Evolutionary conservation across 78 protist genomes (phyloP).

Genomic region (Isochrysis galbana): DNA sequence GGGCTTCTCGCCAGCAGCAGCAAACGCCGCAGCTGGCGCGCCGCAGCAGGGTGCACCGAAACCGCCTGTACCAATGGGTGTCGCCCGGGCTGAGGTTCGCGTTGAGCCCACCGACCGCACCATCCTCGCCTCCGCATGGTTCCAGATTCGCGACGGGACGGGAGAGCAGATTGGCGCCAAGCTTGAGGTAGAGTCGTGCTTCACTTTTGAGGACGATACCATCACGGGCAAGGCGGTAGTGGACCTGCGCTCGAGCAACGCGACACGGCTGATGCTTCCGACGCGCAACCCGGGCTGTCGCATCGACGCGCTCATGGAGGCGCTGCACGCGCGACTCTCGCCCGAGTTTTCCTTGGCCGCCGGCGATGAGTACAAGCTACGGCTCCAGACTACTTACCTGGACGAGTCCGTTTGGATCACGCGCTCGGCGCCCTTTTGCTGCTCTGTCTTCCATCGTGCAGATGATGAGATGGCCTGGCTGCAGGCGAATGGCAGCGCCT

Average conservation of each 20-base stretch:
- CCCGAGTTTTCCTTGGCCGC: neutral
- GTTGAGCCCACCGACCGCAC: neutral
- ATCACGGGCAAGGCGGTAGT: neutral
- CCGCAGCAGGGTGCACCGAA: neutral
- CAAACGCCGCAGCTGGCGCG: neutral
- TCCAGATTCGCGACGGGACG: neutral
- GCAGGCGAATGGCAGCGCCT: too few species aligned
- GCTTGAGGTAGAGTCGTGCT: neutral
- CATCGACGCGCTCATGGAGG: neutral
- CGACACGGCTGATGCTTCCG: neutral
- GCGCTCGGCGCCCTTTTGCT: neutral
- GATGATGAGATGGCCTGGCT: neutral
- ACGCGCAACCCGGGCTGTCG: neutral
- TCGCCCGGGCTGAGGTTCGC: neutral
- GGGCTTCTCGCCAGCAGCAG: neutral
- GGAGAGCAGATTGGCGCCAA: neutral
- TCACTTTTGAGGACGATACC: neutral
- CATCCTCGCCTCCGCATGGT: neutral
- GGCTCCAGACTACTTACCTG: neutral
- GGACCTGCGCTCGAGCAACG: neutral
- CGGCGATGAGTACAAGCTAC: neutral
- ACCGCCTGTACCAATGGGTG: neutral
- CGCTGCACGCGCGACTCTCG: neutral
- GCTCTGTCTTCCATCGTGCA: neutral
- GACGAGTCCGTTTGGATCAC: neutral